Conservation (phyloP, 306 rosid genomes). For the Vigna trinervia region DNA sequence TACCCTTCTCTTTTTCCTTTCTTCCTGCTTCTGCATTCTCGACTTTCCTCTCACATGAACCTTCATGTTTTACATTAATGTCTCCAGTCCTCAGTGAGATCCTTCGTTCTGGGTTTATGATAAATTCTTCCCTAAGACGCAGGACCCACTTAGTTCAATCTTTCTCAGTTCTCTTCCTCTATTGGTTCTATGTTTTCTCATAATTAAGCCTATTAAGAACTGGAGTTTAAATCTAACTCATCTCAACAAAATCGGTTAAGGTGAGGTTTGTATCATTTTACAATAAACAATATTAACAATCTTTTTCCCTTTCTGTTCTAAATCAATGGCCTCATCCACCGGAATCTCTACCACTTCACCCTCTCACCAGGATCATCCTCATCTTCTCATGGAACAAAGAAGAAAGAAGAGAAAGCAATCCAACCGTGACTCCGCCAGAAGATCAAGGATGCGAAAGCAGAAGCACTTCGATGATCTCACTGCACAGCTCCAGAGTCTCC, state of each 20-base stretch:
- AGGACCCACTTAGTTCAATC: conserved; percentile 94
- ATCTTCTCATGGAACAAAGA: conserved; percentile 63
- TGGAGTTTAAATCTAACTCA: no score
- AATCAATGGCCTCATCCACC: conserved; percentile 65
- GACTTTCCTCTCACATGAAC: background rate
- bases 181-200: conserved; percentile 98
- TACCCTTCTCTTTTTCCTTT: background rate
- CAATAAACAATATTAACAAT: no score
- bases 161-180: conserved; percentile 93
- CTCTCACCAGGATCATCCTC: conserved; percentile 65
- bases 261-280: no score
- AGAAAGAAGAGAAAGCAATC: conserved; percentile 83
- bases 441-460: conserved; percentile 83
- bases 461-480: conserved; percentile 71
- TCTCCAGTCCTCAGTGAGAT: conserved; percentile 96
- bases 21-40: background rate
- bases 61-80: conserved; percentile 75
- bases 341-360: conserved; percentile 76
- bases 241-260: no score
- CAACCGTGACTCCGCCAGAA: conserved; percentile 84
- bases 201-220: conserved; percentile 26
- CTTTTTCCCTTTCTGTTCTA: no score
- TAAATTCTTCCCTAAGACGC: conserved; percentile 79
- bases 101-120: conserved; percentile 88
- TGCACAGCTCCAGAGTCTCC: conserved; percentile 49